Evolutionary conservation across 176 grass and related monocot genomes (phyloP).

Genomic region (Miscanthus lutarioriparius): DNA sequence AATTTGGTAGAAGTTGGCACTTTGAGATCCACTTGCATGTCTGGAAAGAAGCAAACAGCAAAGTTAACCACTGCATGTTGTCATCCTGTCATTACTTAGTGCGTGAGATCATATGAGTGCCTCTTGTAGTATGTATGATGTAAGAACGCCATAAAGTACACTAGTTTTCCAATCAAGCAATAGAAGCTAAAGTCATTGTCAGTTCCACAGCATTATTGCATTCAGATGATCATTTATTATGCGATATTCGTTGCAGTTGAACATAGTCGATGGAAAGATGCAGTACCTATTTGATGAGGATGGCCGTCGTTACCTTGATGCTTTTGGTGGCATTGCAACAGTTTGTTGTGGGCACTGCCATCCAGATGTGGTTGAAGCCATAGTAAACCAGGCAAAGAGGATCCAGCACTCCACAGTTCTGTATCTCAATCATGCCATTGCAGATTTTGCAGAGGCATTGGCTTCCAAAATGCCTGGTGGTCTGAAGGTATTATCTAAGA

Average conservation of each 20-base stretch:
- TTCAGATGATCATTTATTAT: neutral
- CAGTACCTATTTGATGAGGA: conserved; percentile 93
- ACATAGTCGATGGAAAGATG: conserved; percentile 95
- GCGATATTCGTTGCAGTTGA: conserved; percentile 53
- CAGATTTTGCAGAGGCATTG: conserved; percentile 90
- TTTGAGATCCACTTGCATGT: conserved; percentile 25
- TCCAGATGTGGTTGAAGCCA: conserved; percentile 81
- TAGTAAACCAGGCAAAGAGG: conserved; percentile 73
- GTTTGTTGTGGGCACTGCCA: conserved; percentile 93
- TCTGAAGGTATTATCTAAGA: conserved; percentile 58
- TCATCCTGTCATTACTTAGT: neutral
- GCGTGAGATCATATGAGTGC: neutral
- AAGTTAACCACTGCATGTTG: neutral
- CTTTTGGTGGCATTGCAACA: conserved; percentile 89
- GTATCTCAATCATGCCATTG: conserved; percentile 87
- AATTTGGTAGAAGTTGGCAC: neutral
- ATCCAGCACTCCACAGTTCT: conserved; percentile 90
- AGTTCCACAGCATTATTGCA: neutral
- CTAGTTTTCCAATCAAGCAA: neutral
- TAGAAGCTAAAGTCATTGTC: neutral
- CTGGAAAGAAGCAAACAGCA: neutral
- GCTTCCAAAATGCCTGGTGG: conserved; percentile 81
- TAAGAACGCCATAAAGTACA: neutral
- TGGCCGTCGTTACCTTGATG: conserved; percentile 78
- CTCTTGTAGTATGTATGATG: neutral